Percentiles rank a stretch among this genome's conserved stretches.
Conservation (phyloP, 371 early-diverging fungal species). For the Mucor irregularis region DNA sequence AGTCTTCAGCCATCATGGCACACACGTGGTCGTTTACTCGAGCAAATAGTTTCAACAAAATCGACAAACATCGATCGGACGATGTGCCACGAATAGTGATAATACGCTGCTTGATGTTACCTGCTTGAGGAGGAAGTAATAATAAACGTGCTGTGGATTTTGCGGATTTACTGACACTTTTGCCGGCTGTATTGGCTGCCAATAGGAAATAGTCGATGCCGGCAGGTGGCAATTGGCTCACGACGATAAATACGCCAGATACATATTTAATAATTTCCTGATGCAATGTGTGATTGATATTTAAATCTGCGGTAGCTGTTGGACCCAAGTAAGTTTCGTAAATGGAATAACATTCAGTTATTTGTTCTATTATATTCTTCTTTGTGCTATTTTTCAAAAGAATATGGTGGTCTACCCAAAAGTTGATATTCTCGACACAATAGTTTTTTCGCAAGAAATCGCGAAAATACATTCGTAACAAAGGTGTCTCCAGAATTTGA, state of each 20-base stretch:
- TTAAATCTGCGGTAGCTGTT: conserved; percentile 52
- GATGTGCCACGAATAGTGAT: conserved; percentile 4
- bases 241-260: conserved; percentile 14
- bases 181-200: neutral
- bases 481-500: conserved; percentile 58
- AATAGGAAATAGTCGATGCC: conserved; percentile 1
- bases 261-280: conserved; percentile 43
- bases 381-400: conserved; percentile 24
- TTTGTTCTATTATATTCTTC: conserved; percentile 30
- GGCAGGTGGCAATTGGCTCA: neutral
- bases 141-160: neutral
- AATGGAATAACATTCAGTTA: conserved; percentile 54
- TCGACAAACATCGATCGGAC: conserved; percentile 19
- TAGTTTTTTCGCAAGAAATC: conserved; percentile 62
- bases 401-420: conserved; percentile 53
- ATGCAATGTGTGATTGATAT: conserved; percentile 51
- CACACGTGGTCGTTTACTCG: conserved; percentile 71
- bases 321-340: conserved; percentile 58
- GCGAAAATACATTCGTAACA: conserved; percentile 60
- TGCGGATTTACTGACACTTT: neutral
- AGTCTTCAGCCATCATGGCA: conserved; percentile 75
- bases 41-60: conserved; percentile 53
- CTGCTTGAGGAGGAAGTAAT: conserved; percentile 9
- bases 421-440: conserved; percentile 65
- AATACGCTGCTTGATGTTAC: neutral